Percentiles rank a stretch among this genome's conserved stretches.
These are phyloP conservation scores for Phalaenopsis hybrid DNA, from an alignment of 116 monocot genomes.

Conservation along the genomic window DNA sequence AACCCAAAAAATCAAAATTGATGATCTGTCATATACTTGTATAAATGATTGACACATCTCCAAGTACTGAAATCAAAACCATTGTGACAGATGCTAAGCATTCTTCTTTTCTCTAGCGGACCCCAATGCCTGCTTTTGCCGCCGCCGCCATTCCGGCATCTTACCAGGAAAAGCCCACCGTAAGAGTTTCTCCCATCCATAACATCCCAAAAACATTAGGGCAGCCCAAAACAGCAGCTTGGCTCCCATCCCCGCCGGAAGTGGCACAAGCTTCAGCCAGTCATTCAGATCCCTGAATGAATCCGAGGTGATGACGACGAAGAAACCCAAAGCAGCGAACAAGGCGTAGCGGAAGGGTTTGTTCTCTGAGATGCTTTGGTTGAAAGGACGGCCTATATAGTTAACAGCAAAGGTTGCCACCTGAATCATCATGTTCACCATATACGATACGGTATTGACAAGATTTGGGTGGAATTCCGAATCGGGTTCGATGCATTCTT, in stretches of 20 bases:
- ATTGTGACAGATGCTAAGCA: neutral
- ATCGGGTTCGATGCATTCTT: slow-evolving; percentile 97
- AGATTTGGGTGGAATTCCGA: slow-evolving; percentile 89
- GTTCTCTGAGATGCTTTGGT: slow-evolving; percentile 87
- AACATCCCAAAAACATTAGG: slow-evolving; percentile 81
- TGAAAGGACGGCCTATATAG: slow-evolving; percentile 96
- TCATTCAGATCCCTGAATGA: slow-evolving; percentile 79
- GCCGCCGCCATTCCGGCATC: slow-evolving; percentile 73
- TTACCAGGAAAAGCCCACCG: slow-evolving; percentile 80
- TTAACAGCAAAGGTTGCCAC: slow-evolving; percentile 98
- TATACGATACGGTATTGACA: slow-evolving; percentile 96
- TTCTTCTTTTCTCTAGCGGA: slow-evolving; percentile 43
- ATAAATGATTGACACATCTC: neutral
- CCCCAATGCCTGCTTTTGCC: slow-evolving; percentile 49
- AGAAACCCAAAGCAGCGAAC: slow-evolving; percentile 68
- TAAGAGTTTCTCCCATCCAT: slow-evolving; percentile 81
- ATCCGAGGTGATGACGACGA: slow-evolving; percentile 85
- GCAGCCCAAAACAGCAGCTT: slow-evolving; percentile 78
- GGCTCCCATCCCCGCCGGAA: slow-evolving; percentile 75
- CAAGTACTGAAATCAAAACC: neutral
- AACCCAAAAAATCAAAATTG: neutral
- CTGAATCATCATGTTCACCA: slow-evolving; percentile 99
- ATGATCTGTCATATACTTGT: neutral
- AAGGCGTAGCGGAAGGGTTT: slow-evolving; percentile 76
- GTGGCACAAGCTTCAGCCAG: slow-evolving; percentile 80